Evolutionary conservation across 1,139 yeast species (phyloP), one percentile per base, ranked within the genome.

Genomic region (Spencermartinsiella ligniputridi): DNA sequence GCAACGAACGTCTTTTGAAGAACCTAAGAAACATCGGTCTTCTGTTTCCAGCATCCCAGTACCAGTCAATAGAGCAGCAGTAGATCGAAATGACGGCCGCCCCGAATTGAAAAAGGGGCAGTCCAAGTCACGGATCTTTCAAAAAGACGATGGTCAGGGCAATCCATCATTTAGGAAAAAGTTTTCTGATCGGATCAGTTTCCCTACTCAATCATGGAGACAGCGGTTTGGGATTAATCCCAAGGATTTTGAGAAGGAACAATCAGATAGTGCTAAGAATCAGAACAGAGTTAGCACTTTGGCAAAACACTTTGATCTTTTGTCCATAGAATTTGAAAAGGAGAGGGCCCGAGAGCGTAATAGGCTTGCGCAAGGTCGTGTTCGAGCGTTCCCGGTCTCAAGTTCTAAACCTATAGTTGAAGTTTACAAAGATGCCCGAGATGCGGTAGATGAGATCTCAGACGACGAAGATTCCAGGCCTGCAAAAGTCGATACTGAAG

Each of bases 351-450:
- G 76, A 44, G 97, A 89, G 60, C 73, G 90, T 51, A 71, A 74
- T 48, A 79, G 83, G 52, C 61, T 84, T 44, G 72, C 74, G 29
- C 76, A 75, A 20, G 78, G 78, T 48, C 78, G 85, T 48, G 83
- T 81, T 51, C 75, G 83, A 44, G 95, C 96, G 0, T 71, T 76
- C 29, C 92, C 94, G 1, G 79, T 88, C 46, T 81, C 83, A 20
- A 78, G 81, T 2, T 82, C 95, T 3, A 81, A 78, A 50, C 97
- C 98, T 0, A 84, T 87, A 46, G 97, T 90, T 22, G 97, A 90
- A 56, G 86, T 94, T 22, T 92, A 86, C 62, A 83, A 87, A 54
- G 84, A 87, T 58, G 94, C 88, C 30, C 83, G 83, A 53, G 97
- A 89, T 65, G 97, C 95, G 1, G 96, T 88, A 6, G 75, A 71